Evolutionary conservation across 2,329 filamentous ascomycete species (phyloP).

Genomic region (Aspergillus fijiensis): DNA sequence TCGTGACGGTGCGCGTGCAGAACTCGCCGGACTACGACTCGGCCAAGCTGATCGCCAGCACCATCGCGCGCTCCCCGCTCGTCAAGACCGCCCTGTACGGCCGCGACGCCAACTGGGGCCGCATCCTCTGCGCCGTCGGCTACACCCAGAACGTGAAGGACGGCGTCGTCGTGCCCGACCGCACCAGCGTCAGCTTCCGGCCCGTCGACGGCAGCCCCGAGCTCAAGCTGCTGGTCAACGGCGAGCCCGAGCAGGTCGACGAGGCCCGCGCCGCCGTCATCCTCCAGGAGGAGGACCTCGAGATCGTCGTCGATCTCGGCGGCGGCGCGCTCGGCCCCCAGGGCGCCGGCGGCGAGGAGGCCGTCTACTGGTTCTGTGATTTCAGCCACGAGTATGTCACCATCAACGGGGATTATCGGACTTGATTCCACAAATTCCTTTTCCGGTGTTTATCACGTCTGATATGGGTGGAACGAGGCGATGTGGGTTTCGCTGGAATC

Average conservation of each 20-base stretch:
- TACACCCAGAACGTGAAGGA: constrained; percentile 60
- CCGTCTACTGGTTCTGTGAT: constrained; percentile 65
- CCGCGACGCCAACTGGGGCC: constrained; percentile 97
- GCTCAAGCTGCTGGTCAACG: constrained; percentile 58
- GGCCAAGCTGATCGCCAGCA: constrained; percentile 76
- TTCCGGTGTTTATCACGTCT: not conserved
- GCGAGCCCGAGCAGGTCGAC: constrained; percentile 63
- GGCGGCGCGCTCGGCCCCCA: constrained; percentile 47
- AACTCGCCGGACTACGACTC: constrained; percentile 68
- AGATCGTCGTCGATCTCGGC: constrained; percentile 60
- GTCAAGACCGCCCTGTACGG: constrained; percentile 98
- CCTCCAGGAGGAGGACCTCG: constrained; percentile 61
- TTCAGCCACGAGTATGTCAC: constrained; percentile 70
- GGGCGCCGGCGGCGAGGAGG: constrained; percentile 51
- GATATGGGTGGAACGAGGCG: no score
- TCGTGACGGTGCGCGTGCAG: constrained; percentile 84
- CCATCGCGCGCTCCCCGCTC: constrained; percentile 85
- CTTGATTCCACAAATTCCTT: constrained; percentile 34
- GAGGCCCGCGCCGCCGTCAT: constrained; percentile 60
- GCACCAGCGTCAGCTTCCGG: constrained; percentile 62
- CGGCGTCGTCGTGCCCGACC: constrained; percentile 52
- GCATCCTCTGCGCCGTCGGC: constrained; percentile 90
- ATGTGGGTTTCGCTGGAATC: no score
- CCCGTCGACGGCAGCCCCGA: constrained; percentile 58
- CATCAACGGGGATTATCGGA: constrained; percentile 68